phyloP scores from a whole-genome alignment of 2,329 filamentous ascomycete species.

The Sclerotinia trifoliorum region DNA sequence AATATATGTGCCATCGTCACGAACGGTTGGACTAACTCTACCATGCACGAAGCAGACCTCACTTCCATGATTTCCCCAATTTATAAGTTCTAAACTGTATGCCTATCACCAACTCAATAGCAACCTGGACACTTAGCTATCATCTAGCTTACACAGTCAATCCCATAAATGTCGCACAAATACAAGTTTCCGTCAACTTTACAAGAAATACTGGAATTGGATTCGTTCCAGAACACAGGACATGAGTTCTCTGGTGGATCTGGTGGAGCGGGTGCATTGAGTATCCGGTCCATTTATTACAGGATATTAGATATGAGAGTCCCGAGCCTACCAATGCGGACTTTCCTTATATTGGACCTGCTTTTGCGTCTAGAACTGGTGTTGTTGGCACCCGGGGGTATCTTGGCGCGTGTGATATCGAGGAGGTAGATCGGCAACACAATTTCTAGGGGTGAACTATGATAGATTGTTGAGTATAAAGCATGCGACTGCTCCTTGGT shows the following conservation, averaged over 20 bases:
- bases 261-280: slow-evolving; percentile 47
- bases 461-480: slow-evolving; percentile 27
- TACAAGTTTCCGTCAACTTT: slow-evolving; percentile 37
- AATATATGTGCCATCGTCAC: slow-evolving; percentile 40
- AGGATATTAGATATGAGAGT: slow-evolving; percentile 40
- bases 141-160: slow-evolving; percentile 33
- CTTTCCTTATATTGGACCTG: slow-evolving; percentile 40
- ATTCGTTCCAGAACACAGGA: slow-evolving; percentile 46
- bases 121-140: slow-evolving; percentile 25
- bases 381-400: slow-evolving; percentile 44
- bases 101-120: slow-evolving; percentile 13
- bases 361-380: slow-evolving; percentile 43
- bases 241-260: slow-evolving; percentile 50
- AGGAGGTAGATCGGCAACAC: slow-evolving; percentile 24
- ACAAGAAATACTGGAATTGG: slow-evolving; percentile 39
- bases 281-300: slow-evolving; percentile 50
- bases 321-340: slow-evolving; percentile 38
- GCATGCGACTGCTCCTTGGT: slow-evolving; percentile 25
- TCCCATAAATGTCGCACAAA: slow-evolving; percentile 26
- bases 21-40: slow-evolving; percentile 39
- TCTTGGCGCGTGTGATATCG: slow-evolving; percentile 24
- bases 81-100: slow-evolving; percentile 45
- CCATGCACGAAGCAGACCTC: slow-evolving; percentile 43
- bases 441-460: slow-evolving; percentile 44
- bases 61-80: slow-evolving; percentile 50